These are phyloP conservation scores for Amanita rubescens DNA, from an alignment of 768 basidiomycete genomes.

Conservation along the genomic window DNA sequence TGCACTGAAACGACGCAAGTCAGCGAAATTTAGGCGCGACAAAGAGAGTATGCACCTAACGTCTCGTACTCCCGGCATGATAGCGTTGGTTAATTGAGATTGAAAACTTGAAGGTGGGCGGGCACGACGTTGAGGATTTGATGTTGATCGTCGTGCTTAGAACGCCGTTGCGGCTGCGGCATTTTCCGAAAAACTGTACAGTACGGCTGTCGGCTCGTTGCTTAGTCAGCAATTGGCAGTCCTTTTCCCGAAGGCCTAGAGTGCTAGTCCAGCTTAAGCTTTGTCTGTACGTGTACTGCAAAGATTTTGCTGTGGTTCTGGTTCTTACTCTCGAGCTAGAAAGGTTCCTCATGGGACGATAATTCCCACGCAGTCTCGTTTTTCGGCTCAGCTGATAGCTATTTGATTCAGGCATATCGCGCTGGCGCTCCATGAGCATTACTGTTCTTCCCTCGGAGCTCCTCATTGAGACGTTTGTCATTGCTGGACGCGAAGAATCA, in stretches of 20 bases:
- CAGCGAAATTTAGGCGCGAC: conserved; percentile 10
- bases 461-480: conserved; percentile 53
- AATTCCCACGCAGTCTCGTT: conserved; percentile 16
- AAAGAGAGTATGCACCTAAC: conserved; percentile 47
- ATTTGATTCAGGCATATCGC: too few relatives aligned
- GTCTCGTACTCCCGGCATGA: conserved; percentile 80
- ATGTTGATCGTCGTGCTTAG: conserved; percentile 36
- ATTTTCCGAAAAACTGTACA: conserved; percentile 35
- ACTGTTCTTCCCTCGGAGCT: conserved; percentile 49
- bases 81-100: conserved; percentile 42
- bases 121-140: conserved; percentile 40
- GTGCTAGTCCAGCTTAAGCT: too few relatives aligned
- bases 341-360: background rate
- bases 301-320: too few relatives aligned
- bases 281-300: too few relatives aligned
- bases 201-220: conserved; percentile 16
- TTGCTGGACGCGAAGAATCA: conserved; percentile 34
- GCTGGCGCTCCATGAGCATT: conserved; percentile 3
- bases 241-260: too few relatives aligned
- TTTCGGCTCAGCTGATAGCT: background rate
- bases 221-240: background rate
- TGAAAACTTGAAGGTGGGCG: conserved; percentile 33
- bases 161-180: conserved; percentile 30
- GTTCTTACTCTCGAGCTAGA: too few relatives aligned
- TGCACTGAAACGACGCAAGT: conserved; percentile 48